Conservation (phyloP, 768 basidiomycete genomes). For the Galerina marginata region DNA sequence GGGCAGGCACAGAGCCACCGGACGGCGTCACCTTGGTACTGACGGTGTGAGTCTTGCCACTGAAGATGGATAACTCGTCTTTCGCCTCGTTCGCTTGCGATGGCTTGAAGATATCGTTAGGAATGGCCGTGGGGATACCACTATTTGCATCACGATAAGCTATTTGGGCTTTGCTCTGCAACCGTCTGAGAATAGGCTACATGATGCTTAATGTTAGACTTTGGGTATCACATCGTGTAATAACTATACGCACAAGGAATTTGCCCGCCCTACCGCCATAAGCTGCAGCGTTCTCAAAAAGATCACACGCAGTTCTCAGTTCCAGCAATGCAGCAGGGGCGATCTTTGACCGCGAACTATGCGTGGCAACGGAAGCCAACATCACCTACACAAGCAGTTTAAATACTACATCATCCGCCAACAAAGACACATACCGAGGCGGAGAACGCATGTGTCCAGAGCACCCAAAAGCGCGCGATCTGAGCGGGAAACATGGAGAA, state of each 20-base stretch:
- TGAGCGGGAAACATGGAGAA: conserved; percentile 59
- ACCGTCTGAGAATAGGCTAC: conserved; percentile 74
- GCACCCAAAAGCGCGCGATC: conserved; percentile 70
- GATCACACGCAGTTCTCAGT: conserved; percentile 61
- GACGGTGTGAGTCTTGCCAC: conserved; percentile 71
- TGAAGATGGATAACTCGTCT: conserved; percentile 77
- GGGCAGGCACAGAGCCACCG: conserved; percentile 9
- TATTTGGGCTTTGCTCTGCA: conserved; percentile 66
- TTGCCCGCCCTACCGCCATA: conserved; percentile 73
- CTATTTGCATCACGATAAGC: conserved; percentile 52
- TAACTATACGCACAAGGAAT: conserved; percentile 56
- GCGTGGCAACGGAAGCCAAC: conserved; percentile 78
- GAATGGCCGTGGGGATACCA: conserved; percentile 49
- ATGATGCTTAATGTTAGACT: conserved; percentile 10
- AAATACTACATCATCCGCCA: not conserved
- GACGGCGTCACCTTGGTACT: conserved; percentile 45
- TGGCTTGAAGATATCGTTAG: conserved; percentile 64
- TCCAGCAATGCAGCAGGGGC: conserved; percentile 74
- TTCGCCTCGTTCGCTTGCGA: conserved; percentile 50
- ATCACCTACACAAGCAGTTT: conserved; percentile 60
- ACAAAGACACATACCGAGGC: conserved; percentile 51
- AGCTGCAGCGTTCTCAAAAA: conserved; percentile 67
- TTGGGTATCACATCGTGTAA: not conserved
- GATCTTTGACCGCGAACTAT: conserved; percentile 67
- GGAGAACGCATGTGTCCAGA: conserved; percentile 78